These are phyloP conservation scores for Mrakia gelida DNA, from an alignment of 768 basidiomycete species.

Conservation along the genomic window DNA sequence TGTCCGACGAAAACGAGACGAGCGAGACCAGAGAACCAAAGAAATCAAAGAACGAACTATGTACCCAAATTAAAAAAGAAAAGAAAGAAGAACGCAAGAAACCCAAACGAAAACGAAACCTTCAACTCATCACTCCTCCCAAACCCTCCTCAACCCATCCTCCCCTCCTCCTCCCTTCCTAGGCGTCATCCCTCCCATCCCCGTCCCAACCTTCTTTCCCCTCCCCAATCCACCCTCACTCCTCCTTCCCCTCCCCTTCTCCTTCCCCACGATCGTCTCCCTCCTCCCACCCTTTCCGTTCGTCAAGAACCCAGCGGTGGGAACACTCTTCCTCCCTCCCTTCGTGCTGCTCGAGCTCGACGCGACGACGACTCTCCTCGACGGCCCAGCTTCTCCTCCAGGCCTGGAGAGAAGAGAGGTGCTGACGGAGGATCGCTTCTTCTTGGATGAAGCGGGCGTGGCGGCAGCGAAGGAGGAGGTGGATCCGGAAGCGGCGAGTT, in stretches of 20 bases:
- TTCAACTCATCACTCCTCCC: too few relatives aligned
- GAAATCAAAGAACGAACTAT: too few relatives aligned
- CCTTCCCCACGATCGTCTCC: background rate
- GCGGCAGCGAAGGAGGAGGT: background rate
- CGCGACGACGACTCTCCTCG: background rate
- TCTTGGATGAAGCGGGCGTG: background rate
- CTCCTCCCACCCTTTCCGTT: background rate
- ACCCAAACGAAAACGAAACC: too few relatives aligned
- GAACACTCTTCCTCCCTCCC: background rate
- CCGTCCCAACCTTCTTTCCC: too few relatives aligned
- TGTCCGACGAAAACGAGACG: too few relatives aligned
- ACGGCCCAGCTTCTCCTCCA: background rate
- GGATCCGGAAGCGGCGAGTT: background rate
- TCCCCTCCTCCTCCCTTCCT: too few relatives aligned
- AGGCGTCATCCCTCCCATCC: too few relatives aligned
- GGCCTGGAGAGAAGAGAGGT: background rate
- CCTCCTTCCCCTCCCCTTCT: background rate
- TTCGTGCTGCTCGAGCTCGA: background rate
- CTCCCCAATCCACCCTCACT: too few relatives aligned
- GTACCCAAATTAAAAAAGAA: too few relatives aligned
- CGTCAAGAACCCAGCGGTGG: background rate
- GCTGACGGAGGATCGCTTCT: background rate
- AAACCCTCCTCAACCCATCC: too few relatives aligned
- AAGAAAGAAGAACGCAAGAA: too few relatives aligned
- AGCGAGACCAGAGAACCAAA: too few relatives aligned